phyloP scores from a whole-genome alignment of 495 filamentous ascomycete genomes.

The Cercophora newfieldiana region DNA sequence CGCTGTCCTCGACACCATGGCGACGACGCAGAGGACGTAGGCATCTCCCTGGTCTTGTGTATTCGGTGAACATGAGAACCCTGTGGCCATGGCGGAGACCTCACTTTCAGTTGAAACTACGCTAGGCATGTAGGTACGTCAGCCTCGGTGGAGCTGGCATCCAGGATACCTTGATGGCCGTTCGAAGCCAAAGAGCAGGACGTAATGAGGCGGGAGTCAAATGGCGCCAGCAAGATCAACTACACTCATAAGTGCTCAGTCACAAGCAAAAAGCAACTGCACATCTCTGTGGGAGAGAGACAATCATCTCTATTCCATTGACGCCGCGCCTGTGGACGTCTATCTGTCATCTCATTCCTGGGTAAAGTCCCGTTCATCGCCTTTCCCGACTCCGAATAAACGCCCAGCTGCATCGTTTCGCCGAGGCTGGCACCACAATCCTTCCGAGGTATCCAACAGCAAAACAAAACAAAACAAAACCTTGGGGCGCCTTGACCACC shows the following conservation, averaged over 20 bases:
- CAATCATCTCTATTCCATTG: conserved; percentile 9
- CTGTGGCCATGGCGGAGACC: not conserved
- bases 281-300: not conserved
- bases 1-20: no score
- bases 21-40: no score
- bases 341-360: not conserved
- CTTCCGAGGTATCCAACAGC: conserved; percentile 4
- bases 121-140: not conserved
- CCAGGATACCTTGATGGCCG: not conserved
- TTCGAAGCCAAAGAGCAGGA: no score
- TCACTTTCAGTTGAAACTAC: not conserved
- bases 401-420: conserved; percentile 6
- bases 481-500: not conserved
- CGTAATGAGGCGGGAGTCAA: no score
- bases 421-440: conserved; percentile 1
- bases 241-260: no score
- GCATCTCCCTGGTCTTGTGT: not conserved
- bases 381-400: conserved; percentile 1
- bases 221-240: no score
- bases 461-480: conserved; percentile 7
- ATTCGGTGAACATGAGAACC: not conserved
- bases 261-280: not conserved
- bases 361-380: conserved; percentile 3
- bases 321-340: not conserved
- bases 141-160: not conserved